Conservation (phyloP, 768 basidiomycete genomes). For the Russula griseocarnosa region DNA sequence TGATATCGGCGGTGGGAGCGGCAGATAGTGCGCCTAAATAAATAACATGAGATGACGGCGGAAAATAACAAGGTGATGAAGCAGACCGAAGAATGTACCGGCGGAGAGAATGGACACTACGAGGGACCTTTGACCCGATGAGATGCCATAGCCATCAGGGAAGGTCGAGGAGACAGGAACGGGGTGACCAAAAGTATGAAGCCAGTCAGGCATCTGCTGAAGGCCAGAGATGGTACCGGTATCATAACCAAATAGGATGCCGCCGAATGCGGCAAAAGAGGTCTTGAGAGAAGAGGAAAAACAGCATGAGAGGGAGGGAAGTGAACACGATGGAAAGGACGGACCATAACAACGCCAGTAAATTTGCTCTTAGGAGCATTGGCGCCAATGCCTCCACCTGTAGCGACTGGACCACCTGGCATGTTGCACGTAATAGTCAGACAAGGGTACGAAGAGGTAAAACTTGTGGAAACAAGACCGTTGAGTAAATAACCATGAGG, state of each 20-base stretch:
- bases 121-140: constrained; percentile 46
- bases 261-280: constrained; percentile 41
- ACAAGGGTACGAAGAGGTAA: not conserved
- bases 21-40: constrained; percentile 47
- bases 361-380: constrained; percentile 27
- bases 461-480: not conserved
- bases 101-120: constrained; percentile 72
- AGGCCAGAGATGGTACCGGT: constrained; percentile 82
- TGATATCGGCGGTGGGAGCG: constrained; percentile 51
- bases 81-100: constrained; percentile 74
- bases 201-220: constrained; percentile 59
- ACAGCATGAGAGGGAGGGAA: not conserved
- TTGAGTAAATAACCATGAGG: constrained; percentile 1
- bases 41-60: constrained; percentile 1
- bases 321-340: not conserved
- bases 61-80: constrained; percentile 20
- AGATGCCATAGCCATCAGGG: constrained; percentile 35
- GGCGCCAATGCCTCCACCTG: constrained; percentile 26
- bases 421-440: constrained; percentile 18
- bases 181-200: constrained; percentile 46
- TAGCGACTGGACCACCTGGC: constrained; percentile 28
- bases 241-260: constrained; percentile 62
- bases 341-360: constrained; percentile 39
- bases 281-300: constrained; percentile 14
- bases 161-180: constrained; percentile 28